Evolutionary conservation across 169 alveolate species (phyloP), one percentile per base, ranked within the genome.

Genomic region (Plasmodium knowlesi): DNA sequence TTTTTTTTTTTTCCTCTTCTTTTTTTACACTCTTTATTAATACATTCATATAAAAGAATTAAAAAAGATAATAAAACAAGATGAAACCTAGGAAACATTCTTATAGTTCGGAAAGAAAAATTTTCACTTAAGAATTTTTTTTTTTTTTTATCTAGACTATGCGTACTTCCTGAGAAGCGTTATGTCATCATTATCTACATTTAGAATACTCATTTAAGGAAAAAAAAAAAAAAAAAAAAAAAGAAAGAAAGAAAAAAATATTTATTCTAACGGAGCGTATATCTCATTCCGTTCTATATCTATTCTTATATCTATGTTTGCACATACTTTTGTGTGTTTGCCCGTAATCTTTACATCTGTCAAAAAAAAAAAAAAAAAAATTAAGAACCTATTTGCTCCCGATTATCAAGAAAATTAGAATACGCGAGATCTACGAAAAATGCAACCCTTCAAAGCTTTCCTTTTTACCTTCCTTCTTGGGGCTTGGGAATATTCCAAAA

Each of bases 401-500:
- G 12, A 46, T 19, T 61, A 5, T 0, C 34, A 1, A 61, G 2
- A 34, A 5, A 61, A 61, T 61, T 61, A 41, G 70, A 78, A 25
- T 5, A 16, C 5, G 46, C 5, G 46, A 39, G 6, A 9, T 22
- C 22, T 2, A 61, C n/a, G 19, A 14, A 41, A 78, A 41, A 78
- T 78, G 84, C 16, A 34, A 12, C 43, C 43, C 5, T 39, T 12
- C 54, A 78, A 78, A 41, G 71, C 84, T n/a, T 78, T 78, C 22
- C 46, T 78, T n/a, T 41, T 78, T 41, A 39, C 84, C 84, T 78
- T 78, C 37, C 72, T 78, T 16, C 8, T 78, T n/a, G 39, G 84
- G 84, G 84, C 54, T 6, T 16, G 84, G 84, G 84, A 78, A 78
- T 41, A 28, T 12, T 41, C 84, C 37, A 39, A 78, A 78, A 78